Percentiles rank a stretch among this genome's conserved stretches.
These are phyloP conservation scores for Aspergillus neotritici DNA, from an alignment of 2,329 filamentous ascomycete genomes.

Conservation along the genomic window DNA sequence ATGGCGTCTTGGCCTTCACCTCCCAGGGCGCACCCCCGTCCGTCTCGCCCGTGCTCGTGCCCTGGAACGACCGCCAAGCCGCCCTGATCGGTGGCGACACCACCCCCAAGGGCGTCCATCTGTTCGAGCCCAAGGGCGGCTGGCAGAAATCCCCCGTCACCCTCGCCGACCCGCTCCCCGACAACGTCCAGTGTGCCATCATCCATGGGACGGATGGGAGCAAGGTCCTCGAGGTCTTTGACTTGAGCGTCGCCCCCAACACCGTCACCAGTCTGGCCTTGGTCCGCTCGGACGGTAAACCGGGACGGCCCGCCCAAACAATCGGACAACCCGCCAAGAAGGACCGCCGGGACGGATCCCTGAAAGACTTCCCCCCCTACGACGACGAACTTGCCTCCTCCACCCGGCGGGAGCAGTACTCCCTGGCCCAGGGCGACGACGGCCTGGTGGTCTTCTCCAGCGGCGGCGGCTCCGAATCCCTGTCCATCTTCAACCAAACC, in stretches of 20 bases:
- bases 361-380: conserved; percentile 68
- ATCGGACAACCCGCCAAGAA: conserved; percentile 40
- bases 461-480: conserved; percentile 59
- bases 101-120: conserved; percentile 62
- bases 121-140: conserved; percentile 58
- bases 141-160: conserved; percentile 65
- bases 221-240: conserved; percentile 72
- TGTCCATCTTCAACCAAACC: conserved; percentile 71
- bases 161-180: conserved; percentile 56
- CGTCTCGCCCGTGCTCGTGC: conserved; percentile 64
- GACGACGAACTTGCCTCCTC: conserved; percentile 67
- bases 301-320: conserved; percentile 45
- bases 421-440: conserved; percentile 60
- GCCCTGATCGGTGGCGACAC: conserved; percentile 68
- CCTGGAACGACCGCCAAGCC: conserved; percentile 65
- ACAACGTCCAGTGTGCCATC: conserved; percentile 58
- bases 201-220: conserved; percentile 69
- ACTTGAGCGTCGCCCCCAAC: conserved; percentile 70
- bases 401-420: conserved; percentile 60
- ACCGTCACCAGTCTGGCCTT: conserved; percentile 65
- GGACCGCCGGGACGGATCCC: conserved; percentile 49
- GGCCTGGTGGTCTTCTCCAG: conserved; percentile 74
- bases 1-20: conserved; percentile 54
- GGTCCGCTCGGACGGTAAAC: conserved; percentile 53
- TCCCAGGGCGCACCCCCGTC: conserved; percentile 56